A percentile compares a stretch with the other conserved stretches of the same genome.
Conservation (phyloP, 2,329 filamentous ascomycete species). For the Neocucurbitaria cava region DNA sequence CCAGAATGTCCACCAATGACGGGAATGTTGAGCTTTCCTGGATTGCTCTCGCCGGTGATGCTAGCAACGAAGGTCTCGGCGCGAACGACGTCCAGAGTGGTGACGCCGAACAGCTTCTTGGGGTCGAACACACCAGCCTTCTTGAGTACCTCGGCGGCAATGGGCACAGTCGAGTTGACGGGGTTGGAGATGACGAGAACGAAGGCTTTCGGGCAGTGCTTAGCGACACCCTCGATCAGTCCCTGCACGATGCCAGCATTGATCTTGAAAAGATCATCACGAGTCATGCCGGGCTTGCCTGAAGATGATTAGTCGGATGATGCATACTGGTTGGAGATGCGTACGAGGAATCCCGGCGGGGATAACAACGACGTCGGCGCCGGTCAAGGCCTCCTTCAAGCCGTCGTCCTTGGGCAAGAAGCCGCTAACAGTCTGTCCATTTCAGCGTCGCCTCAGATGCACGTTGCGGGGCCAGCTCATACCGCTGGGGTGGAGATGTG, state of each 20-base stretch:
- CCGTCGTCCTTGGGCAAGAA: constrained; percentile 86
- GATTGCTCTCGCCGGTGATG: constrained; percentile 81
- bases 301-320: constrained; percentile 25
- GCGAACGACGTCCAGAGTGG: constrained; percentile 96
- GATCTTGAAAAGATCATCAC: constrained; percentile 99
- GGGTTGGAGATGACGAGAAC: constrained; percentile 99
- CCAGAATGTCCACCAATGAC: constrained; percentile 98
- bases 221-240: constrained; percentile 84
- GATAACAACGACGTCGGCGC: constrained; percentile 95
- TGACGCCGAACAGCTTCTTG: constrained; percentile 96
- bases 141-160: constrained; percentile 97
- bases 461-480: constrained; percentile 47
- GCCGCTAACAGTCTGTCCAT: constrained; percentile 74
- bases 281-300: constrained; percentile 99
- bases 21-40: constrained; percentile 82
- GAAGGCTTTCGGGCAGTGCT: constrained; percentile 90
- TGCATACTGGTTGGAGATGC: constrained; percentile 7
- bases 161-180: constrained; percentile 98
- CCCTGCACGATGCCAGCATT: constrained; percentile 98
- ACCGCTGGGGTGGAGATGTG: constrained; percentile 93
- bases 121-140: constrained; percentile 90
- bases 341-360: constrained; percentile 96
- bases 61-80: constrained; percentile 95
- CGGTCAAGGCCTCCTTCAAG: constrained; percentile 85
- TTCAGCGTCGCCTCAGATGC: constrained; percentile 24